Evolutionary conservation across 2,329 filamentous ascomycete genomes (phyloP), one percentile per base, ranked within the genome.

Genomic region (Trichoderma sp.): DNA sequence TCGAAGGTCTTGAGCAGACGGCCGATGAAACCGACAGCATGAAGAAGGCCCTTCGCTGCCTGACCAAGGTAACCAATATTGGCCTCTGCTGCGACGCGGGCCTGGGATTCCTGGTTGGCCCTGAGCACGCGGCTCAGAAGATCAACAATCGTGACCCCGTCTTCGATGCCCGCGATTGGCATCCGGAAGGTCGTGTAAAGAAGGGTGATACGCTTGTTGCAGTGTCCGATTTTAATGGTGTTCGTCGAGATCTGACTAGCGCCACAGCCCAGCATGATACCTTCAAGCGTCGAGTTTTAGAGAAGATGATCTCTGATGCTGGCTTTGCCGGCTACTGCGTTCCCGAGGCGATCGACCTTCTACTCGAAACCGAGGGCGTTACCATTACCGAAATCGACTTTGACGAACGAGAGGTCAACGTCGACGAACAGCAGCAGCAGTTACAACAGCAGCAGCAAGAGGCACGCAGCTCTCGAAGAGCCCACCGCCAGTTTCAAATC

Each of bases 51-150:
- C 84, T 93, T 68, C 81, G 81, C 13, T 85, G 84, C 64, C 81
- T 92, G 1, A 79, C 76, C 2, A 82, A 83, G 10, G 85, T 90
- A 3, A 83, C 81, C 43, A 88, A 91, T 70, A 82, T 93, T n/a
- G 90, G 87, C 0, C 78, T 93, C 4, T 91, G 88, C 21, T 84
- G 91, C 52, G 88, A 91, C 74, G 89, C 85, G 68, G 89, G 90
- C 11, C 81, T 92, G 47, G 91, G 91, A 13, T 92, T 89, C 83
- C 82, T 92, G 13, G 81, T 81, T 58, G 89, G 89, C 0, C 87
- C 89, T 1, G 89, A 91, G 75, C 79, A 83, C 21, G 84, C 84
- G 57, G 80, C 81, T 6, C 80, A 85, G 24, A 80, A 85, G 58
- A 78, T 81, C 21, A 80, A 79, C 1, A 70, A 72, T 40, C 76